Evolutionary conservation across 2,329 filamentous ascomycete species (phyloP).

Genomic region (Fusarium mexicanum): DNA sequence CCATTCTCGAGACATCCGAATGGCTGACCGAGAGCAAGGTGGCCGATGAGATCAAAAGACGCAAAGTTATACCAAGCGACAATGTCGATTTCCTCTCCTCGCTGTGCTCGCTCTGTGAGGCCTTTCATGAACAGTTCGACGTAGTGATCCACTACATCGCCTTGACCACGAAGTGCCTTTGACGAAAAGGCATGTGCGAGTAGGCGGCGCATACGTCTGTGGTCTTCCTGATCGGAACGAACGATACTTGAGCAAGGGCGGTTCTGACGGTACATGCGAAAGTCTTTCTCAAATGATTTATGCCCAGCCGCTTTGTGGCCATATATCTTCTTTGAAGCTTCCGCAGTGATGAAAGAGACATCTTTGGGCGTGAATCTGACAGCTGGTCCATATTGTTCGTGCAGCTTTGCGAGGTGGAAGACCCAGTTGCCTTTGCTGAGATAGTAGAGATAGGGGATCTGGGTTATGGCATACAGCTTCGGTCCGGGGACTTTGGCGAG

Average conservation of each 20-base stretch:
- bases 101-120: not conserved
- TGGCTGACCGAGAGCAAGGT: slow-evolving; percentile 2
- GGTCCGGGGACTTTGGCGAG: slow-evolving; percentile 4
- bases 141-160: not conserved
- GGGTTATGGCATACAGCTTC: not conserved
- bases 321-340: not conserved
- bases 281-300: not conserved
- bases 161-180: not conserved
- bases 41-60: not conserved
- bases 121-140: not conserved
- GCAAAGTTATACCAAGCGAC: slow-evolving; percentile 14
- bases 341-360: slow-evolving; percentile 9
- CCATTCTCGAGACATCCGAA: slow-evolving; percentile 6
- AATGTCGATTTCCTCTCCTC: not conserved
- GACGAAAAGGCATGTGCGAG: slow-evolving; percentile 3
- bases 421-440: not conserved
- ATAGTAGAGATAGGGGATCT: not conserved
- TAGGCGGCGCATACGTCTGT: slow-evolving; percentile 5
- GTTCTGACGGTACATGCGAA: not conserved
- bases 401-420: not conserved
- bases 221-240: not conserved
- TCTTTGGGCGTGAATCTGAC: not conserved
- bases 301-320: not conserved
- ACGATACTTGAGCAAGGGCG: not conserved
- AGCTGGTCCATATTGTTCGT: slow-evolving; percentile 1